These are phyloP conservation scores for Neofusicoccum ribis DNA, from an alignment of 2,329 filamentous ascomycete species.

Conservation along the genomic window DNA sequence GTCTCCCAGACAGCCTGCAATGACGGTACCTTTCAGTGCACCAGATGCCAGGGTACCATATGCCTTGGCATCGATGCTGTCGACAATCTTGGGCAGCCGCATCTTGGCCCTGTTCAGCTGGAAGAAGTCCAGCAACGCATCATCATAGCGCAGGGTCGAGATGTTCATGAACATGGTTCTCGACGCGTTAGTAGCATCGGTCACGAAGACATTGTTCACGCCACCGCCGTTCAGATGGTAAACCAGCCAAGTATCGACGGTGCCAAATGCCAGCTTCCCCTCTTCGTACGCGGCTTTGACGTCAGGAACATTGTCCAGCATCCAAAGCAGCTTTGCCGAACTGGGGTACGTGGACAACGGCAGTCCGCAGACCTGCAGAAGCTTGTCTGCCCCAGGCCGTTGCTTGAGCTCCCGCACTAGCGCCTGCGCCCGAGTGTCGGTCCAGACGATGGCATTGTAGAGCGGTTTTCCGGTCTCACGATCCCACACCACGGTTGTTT, in stretches of 20 bases:
- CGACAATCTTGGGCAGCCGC: constrained; percentile 71
- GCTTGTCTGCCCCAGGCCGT: constrained; percentile 62
- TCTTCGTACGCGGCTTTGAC: constrained; percentile 71
- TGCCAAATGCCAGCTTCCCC: constrained; percentile 73
- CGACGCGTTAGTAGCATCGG: constrained; percentile 78
- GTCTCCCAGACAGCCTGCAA: constrained; percentile 76
- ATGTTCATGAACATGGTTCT: constrained; percentile 90
- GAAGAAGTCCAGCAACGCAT: constrained; percentile 72
- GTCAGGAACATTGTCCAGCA: constrained; percentile 65
- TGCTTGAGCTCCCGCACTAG: constrained; percentile 73
- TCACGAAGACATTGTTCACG: constrained; percentile 67
- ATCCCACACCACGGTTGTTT: constrained; percentile 81
- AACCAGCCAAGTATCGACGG: constrained; percentile 79
- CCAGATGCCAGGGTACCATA: constrained; percentile 67
- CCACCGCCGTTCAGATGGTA: constrained; percentile 73
- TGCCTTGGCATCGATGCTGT: constrained; percentile 67
- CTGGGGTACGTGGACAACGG: constrained; percentile 82
- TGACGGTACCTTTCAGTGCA: constrained; percentile 63
- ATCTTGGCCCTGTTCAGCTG: constrained; percentile 68
- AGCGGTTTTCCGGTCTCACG: constrained; percentile 71
- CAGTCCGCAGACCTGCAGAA: constrained; percentile 69
- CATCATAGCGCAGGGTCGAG: constrained; percentile 71
- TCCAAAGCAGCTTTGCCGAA: constrained; percentile 78
- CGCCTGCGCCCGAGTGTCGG: constrained; percentile 71
- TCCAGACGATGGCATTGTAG: constrained; percentile 82